Evolutionary conservation across 208 protist genomes (phyloP), one percentile per base, ranked within the genome.

Genomic region (Trypanosoma scelopori): DNA sequence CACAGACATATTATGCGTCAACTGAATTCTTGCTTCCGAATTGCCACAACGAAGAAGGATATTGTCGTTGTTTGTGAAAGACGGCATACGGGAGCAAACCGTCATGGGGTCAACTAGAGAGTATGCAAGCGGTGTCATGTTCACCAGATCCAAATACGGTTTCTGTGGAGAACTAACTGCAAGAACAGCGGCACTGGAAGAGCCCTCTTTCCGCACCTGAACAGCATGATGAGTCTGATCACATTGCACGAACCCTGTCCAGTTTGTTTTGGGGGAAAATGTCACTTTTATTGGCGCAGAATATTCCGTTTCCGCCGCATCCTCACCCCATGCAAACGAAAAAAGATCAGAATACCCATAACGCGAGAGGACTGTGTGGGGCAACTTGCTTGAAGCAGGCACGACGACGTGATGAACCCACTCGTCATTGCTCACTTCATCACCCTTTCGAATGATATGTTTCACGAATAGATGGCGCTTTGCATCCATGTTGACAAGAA

Each of bases 81-180:
- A 39, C 22, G 55, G 64, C 25, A 48, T 65, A 56, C 20, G 60
- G 9, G 45, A 58, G n/a, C 20, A 52, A 12, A 65, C 22, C 13
- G 39, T 39, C 60, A 76, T 74, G 59, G 70, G 22, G 9, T 25
- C 47, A n/a, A 86, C 56, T 11, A 69, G 68, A 35, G 71, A 61
- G 67, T 84, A 89, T 16, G 0, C 20, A 28, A 64, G 25, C 15
- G 35, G 60, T 0, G 83, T 82, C 42, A 79, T 47, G 52, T 89
- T 89, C 35, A 89, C 78, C 5, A 89, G 60, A 50, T 58, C 78
- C 32, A 89, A 48, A n/a, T 71, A 63, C 22, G 83, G 71, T 41
- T 53, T 41, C 18, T 64, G 62, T 25, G 79, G 65, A 5, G 60
- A 53, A 56, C 79, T 63, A 13, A 89, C 72, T n/a, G 74, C 69